Evolutionary conservation across 2,329 filamentous ascomycete genomes (phyloP).

Genomic region (Reticulascus tulasneorum): DNA sequence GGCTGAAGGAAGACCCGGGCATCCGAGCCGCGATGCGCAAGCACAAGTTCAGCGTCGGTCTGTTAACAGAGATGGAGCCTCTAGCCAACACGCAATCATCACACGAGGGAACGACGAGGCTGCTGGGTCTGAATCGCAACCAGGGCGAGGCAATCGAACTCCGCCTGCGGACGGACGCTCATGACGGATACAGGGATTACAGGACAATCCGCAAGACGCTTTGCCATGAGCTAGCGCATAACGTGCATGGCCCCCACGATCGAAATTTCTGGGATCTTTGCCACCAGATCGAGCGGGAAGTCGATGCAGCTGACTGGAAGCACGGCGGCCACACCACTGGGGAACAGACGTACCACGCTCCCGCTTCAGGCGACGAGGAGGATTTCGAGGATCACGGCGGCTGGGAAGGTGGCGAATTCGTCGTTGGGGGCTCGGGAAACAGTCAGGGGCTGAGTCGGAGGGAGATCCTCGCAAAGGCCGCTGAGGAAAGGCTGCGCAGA

Average conservation of each 20-base stretch:
- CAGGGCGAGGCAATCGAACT: conserved; percentile 86
- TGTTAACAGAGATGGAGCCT: conserved; percentile 96
- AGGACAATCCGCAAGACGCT: conserved; percentile 85
- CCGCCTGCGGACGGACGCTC: conserved; percentile 84
- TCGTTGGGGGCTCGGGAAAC: conserved; percentile 55
- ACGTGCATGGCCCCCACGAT: conserved; percentile 82
- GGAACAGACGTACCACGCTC: conserved; percentile 58
- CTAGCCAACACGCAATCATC: conserved; percentile 68
- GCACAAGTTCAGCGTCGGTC: conserved; percentile 77
- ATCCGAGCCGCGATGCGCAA: conserved; percentile 79
- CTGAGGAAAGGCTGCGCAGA: conserved; percentile 62
- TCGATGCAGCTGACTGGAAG: conserved; percentile 75
- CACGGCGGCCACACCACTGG: conserved; percentile 63
- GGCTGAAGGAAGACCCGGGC: conserved; percentile 77
- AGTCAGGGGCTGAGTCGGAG: conserved; percentile 57
- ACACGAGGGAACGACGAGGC: conserved; percentile 69
- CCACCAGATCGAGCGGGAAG: conserved; percentile 81
- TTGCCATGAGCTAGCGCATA: conserved; percentile 93
- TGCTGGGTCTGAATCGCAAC: conserved; percentile 84
- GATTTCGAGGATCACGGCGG: conserved; percentile 65
- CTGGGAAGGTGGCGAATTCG: conserved; percentile 76
- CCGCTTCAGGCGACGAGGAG: conserved; percentile 45
- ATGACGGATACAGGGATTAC: conserved; percentile 92
- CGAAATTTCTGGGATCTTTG: conserved; percentile 86
- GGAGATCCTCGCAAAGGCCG: conserved; percentile 71